Conservation (phyloP, 1,284 basidiomycete genomes). For the Phellinidium pouzarii region DNA sequence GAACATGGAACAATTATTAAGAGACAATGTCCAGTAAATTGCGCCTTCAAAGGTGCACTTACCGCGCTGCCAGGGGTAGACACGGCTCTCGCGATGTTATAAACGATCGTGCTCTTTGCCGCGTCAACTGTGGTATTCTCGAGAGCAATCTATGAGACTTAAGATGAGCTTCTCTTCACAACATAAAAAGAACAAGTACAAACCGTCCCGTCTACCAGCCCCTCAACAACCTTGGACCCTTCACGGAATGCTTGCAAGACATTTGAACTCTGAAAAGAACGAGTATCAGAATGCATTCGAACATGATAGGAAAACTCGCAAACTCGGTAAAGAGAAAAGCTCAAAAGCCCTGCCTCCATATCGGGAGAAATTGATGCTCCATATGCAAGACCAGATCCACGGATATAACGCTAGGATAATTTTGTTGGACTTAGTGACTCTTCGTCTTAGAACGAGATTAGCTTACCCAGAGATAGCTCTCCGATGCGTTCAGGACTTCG, state of each 20-base stretch:
- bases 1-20: not conserved
- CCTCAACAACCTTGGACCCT: slow-evolving; percentile 68
- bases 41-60: slow-evolving; percentile 30
- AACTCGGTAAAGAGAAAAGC: slow-evolving; percentile 80
- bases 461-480: slow-evolving; percentile 89
- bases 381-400: slow-evolving; percentile 91
- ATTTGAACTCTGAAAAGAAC: slow-evolving; percentile 71
- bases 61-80: slow-evolving; percentile 85
- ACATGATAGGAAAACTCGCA: slow-evolving; percentile 24
- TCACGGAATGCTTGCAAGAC: slow-evolving; percentile 80
- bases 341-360: slow-evolving; percentile 76
- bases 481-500: slow-evolving; percentile 88
- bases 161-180: slow-evolving; percentile 2
- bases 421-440: slow-evolving; percentile 8
- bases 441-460: not conserved
- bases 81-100: slow-evolving; percentile 71
- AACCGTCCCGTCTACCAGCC: slow-evolving; percentile 75
- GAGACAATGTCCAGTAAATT: not conserved
- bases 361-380: slow-evolving; percentile 80
- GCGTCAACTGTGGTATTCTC: slow-evolving; percentile 84
- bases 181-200: slow-evolving; percentile 27
- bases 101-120: slow-evolving; percentile 90
- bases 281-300: slow-evolving; percentile 5
- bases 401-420: slow-evolving; percentile 61
- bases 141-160: slow-evolving; percentile 59